Evolutionary conservation across 208 protist genomes (phyloP), one percentile per base, ranked within the genome.

Genomic region (Trypanosomatidae sp.): DNA sequence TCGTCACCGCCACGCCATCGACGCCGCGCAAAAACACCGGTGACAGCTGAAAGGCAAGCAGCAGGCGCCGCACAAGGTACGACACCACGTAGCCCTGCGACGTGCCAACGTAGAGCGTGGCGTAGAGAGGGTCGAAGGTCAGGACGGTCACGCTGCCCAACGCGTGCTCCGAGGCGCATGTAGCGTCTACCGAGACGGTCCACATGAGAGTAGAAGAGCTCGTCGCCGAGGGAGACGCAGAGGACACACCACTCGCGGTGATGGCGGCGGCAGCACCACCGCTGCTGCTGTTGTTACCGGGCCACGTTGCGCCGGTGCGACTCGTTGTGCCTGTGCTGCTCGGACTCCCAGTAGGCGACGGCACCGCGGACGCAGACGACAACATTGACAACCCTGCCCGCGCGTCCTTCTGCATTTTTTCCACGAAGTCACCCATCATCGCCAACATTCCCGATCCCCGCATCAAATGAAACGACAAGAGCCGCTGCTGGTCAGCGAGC

Each of bases 41-140:
- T 3, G 77, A 69, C 46, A 95, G 84, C 70, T 92, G 85, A 30
- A 89, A 81, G 1, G 90, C 90, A 1, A 81, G 46, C 13, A 95
- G 62, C 22, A 95, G 71, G 52, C 84, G 87, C n/a, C 85, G 90
- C 10, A 95, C 59, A 13, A 92, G 75, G 67, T 91, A 95, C 15
- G 87, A 91, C 55, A 84, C 71, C 43, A 95, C 43, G 69, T 80
- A 92, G 17, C 90, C 90, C 56, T 92, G 84, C 33, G 72, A 74
- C n/a, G 90, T 92, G n/a, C 90, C 90, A 22, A 92, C 79, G 58
- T 95, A 95, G 5, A 95, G 50, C 30, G 84, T 82, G 64, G 77
- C 82, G 76, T 85, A 80, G 36, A 79, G 59, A 3, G 83, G 69
- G 58, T 95, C 90, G 73, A 92, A 95, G 71, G 84, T 75, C 36